Percentiles rank a stretch among this genome's conserved stretches.
These are phyloP conservation scores for Groenewaldozyma tartarivorans DNA, from an alignment of 805 yeast species.

Conservation along the genomic window DNA sequence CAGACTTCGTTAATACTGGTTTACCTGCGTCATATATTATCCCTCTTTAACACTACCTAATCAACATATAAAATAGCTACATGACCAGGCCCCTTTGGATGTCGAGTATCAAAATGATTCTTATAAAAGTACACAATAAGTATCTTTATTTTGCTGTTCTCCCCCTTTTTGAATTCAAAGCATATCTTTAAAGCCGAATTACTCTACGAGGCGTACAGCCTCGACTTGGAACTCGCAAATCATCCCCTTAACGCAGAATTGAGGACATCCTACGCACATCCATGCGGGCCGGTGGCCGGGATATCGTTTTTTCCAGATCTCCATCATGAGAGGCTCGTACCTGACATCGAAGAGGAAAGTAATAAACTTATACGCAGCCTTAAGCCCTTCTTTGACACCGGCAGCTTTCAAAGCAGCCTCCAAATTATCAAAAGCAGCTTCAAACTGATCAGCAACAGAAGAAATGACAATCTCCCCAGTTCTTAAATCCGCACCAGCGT, in stretches of 20 bases:
- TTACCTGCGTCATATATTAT: no score
- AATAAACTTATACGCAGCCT: slow-evolving; percentile 1
- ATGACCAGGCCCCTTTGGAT: no score
- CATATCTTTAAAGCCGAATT: no score
- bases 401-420: slow-evolving; percentile 1
- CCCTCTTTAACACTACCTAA: no score
- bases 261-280: slow-evolving; percentile 4
- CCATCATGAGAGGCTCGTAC: slow-evolving; percentile 3
- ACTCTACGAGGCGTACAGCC: slow-evolving; percentile 1
- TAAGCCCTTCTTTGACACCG: slow-evolving; percentile 1
- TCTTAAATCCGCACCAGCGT: not conserved
- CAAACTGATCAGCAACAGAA: slow-evolving; percentile 1
- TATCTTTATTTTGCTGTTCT: no score
- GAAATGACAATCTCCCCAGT: not conserved
- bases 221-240: slow-evolving; percentile 4
- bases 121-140: no score
- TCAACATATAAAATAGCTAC: no score
- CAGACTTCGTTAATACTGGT: no score
- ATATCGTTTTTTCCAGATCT: not conserved
- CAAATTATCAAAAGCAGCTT: slow-evolving; percentile 2
- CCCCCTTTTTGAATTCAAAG: no score
- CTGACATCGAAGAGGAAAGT: slow-evolving; percentile 2
- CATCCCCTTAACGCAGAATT: slow-evolving; percentile 2
- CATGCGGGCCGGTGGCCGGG: slow-evolving; percentile 1
- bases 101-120: no score